Evolutionary conservation across 148 eudicot species (phyloP).

Genomic region (Persicaria tinctoria): DNA sequence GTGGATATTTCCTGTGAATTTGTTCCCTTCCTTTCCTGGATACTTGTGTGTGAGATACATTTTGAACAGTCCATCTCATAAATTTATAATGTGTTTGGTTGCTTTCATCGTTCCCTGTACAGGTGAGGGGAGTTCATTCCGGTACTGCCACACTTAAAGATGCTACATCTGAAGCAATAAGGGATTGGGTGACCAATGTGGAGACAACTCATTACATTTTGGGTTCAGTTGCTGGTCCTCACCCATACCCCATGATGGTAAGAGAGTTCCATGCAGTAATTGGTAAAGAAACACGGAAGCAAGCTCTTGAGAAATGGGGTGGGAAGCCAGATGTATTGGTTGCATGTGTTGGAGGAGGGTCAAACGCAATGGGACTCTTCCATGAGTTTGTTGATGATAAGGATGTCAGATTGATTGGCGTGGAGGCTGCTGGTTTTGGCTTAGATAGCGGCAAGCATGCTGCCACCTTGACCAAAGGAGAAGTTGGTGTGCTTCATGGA

Average conservation of each 20-base stretch:
- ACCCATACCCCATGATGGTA: constrained; percentile 91
- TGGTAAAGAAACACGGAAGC: constrained; percentile 90
- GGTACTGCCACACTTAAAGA: constrained; percentile 96
- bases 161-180: constrained; percentile 97
- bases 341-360: constrained; percentile 95
- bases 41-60: neutral
- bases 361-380: constrained; percentile 91
- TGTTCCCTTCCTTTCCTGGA: neutral
- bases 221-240: constrained; percentile 98
- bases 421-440: constrained; percentile 87
- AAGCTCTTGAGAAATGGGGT: constrained; percentile 93
- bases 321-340: constrained; percentile 93
- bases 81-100: neutral
- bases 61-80: neutral
- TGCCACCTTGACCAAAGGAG: constrained; percentile 83
- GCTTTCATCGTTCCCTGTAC: neutral
- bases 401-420: constrained; percentile 78
- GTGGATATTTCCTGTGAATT: neutral
- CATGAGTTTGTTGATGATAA: constrained; percentile 81
- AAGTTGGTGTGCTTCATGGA: constrained; percentile 94
- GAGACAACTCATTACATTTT: constrained; percentile 95
- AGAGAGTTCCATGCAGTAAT: constrained; percentile 89
- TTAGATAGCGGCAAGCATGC: constrained; percentile 79
- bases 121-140: constrained; percentile 94
- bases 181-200: constrained; percentile 98